Conservation (phyloP, 2,329 filamentous ascomycete genomes). For the Penicillium sp. region DNA sequence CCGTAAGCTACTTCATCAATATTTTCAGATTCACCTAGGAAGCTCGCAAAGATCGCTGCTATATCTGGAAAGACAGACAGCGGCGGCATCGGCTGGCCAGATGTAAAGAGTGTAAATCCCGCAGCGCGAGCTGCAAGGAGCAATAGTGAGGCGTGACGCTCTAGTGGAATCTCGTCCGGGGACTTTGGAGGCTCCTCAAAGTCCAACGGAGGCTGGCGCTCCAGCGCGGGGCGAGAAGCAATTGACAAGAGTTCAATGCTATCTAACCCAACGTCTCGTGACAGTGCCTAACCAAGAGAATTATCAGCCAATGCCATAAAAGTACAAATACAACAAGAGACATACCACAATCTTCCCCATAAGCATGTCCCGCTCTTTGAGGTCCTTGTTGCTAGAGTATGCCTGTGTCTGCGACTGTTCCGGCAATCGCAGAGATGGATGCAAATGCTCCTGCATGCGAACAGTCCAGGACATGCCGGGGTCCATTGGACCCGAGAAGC, state of each 20-base stretch:
- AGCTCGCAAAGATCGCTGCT: constrained; percentile 48
- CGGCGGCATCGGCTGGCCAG: constrained; percentile 33
- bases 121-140: constrained; percentile 51
- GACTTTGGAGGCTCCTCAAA: constrained; percentile 53
- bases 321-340: background rate
- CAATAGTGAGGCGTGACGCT: constrained; percentile 51
- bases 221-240: constrained; percentile 37
- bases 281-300: constrained; percentile 40
- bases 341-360: constrained; percentile 53
- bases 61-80: constrained; percentile 52
- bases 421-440: constrained; percentile 50
- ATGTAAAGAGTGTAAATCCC: constrained; percentile 47
- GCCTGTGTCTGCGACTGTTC: constrained; percentile 48
- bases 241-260: constrained; percentile 47
- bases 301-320: background rate
- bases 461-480: constrained; percentile 43
- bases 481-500: constrained; percentile 31
- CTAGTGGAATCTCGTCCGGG: constrained; percentile 52
- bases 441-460: constrained; percentile 54
- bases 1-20: constrained; percentile 38
- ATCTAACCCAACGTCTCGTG: constrained; percentile 50
- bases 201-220: constrained; percentile 41
- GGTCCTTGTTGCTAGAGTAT: constrained; percentile 47
- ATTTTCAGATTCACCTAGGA: constrained; percentile 44
- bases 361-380: constrained; percentile 52